Percentiles rank a stretch among this genome's conserved stretches.
These are phyloP conservation scores for Coniophora puteana DNA, from an alignment of 1,284 basidiomycete species.

Conservation along the genomic window DNA sequence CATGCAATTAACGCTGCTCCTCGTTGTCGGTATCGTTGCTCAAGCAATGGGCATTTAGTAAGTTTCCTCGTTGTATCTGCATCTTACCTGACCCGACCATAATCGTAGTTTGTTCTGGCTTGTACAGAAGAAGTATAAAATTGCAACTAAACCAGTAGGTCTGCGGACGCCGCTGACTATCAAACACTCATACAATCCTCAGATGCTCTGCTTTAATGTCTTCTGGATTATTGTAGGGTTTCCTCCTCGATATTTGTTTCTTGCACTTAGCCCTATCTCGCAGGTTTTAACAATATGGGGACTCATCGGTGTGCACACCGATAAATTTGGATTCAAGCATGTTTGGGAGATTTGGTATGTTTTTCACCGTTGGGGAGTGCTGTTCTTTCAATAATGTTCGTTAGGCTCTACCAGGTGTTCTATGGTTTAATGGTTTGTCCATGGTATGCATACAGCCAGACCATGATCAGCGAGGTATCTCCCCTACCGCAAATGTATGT, in stretches of 20 bases:
- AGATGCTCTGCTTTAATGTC: slow-evolving; percentile 73
- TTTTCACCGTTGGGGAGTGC: slow-evolving; percentile 1
- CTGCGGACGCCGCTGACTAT: no score
- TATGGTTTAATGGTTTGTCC: slow-evolving; percentile 80
- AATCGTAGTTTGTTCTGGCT: slow-evolving; percentile 68
- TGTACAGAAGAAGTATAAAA: slow-evolving; percentile 68
- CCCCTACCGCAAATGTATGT: slow-evolving; percentile 67
- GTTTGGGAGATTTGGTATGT: slow-evolving; percentile 77
- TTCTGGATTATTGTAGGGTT: slow-evolving; percentile 70
- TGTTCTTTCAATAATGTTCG: not conserved
- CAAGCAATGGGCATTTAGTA: slow-evolving; percentile 78
- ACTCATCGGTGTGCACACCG: slow-evolving; percentile 70
- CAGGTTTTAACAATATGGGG: slow-evolving; percentile 74
- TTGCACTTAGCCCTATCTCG: not conserved
- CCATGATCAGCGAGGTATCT: slow-evolving; percentile 82
- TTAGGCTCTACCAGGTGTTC: slow-evolving; percentile 65
- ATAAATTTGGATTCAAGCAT: slow-evolving; percentile 78
- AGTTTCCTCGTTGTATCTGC: slow-evolving; percentile 17
- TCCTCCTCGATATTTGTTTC: slow-evolving; percentile 2
- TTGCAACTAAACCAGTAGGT: slow-evolving; percentile 67
- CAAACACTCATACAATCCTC: not conserved
- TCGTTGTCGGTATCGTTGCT: slow-evolving; percentile 74
- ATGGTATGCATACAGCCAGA: slow-evolving; percentile 83
- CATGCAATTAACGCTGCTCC: slow-evolving; percentile 61
- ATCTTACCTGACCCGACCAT: slow-evolving; percentile 1